Evolutionary conservation across 108 stramenopile species (phyloP).

Genomic region (Pseudonitzschia multiseries): DNA sequence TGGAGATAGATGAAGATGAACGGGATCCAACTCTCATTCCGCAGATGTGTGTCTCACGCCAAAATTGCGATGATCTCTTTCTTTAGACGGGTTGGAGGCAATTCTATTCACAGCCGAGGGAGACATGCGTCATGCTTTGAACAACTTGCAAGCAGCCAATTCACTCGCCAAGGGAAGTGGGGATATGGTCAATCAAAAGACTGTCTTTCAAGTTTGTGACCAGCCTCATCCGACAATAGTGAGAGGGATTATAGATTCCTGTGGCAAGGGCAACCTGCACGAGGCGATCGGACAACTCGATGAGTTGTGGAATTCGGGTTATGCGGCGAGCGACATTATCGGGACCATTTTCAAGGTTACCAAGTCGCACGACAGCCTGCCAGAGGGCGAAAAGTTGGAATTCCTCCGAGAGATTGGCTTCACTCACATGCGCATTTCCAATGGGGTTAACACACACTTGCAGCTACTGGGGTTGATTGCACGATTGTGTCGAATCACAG

Average conservation of each 20-base stretch:
- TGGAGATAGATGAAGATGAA: neutral
- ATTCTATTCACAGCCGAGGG: constrained; percentile 99
- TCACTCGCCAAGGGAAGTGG: constrained; percentile 27
- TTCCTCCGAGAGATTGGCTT: constrained; percentile 93
- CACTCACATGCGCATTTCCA: constrained; percentile 90
- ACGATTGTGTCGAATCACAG: constrained; percentile 69
- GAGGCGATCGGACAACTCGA: constrained; percentile 56
- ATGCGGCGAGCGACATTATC: constrained; percentile 89
- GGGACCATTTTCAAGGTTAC: constrained; percentile 94
- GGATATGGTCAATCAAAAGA: constrained; percentile 81
- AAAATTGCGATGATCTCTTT: neutral
- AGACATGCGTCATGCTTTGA: constrained; percentile 98
- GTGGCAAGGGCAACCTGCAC: constrained; percentile 60
- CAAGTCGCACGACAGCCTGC: constrained; percentile 66
- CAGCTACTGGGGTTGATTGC: constrained; percentile 89
- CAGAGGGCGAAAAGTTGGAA: constrained; percentile 85
- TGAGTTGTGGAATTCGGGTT: constrained; percentile 71
- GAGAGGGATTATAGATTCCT: constrained; percentile 68
- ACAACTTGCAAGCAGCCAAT: constrained; percentile 95
- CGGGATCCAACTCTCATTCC: neutral
- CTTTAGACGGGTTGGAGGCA: constrained; percentile 85
- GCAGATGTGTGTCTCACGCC: no score
- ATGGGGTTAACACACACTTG: constrained; percentile 76
- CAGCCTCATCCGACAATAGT: constrained; percentile 98
- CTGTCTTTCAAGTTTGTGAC: constrained; percentile 98